Percentiles rank a stretch among this genome's conserved stretches.
Conservation (phyloP, 1,284 basidiomycete genomes). For the Fomitopsis schrenkii region DNA sequence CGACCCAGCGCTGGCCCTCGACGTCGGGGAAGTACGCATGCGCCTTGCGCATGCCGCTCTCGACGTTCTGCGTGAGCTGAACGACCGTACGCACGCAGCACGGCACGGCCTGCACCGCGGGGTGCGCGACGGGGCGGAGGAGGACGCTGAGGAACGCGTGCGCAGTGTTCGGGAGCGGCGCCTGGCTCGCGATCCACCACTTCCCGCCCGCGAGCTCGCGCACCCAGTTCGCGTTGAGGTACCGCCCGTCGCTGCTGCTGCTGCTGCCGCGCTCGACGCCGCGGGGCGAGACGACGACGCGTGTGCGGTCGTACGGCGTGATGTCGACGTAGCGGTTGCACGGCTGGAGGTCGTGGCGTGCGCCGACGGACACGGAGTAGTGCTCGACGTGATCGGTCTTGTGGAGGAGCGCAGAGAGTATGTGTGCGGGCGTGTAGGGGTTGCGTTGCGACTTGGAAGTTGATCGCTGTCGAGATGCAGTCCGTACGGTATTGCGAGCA, state of each 20-base stretch:
- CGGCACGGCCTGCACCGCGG: constrained; percentile 16
- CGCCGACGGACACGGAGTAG: constrained; percentile 55
- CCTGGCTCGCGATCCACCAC: constrained; percentile 84
- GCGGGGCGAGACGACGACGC: constrained; percentile 44
- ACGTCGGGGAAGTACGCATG: constrained; percentile 67
- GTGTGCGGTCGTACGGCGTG: constrained; percentile 75
- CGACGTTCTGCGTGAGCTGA: constrained; percentile 70
- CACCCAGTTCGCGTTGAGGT: constrained; percentile 85
- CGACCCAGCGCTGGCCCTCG: constrained; percentile 49
- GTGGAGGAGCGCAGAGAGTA: constrained; percentile 16
- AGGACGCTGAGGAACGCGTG: constrained; percentile 75
- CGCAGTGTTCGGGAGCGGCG: constrained; percentile 63
- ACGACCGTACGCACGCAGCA: constrained; percentile 67
- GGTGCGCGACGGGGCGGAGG: constrained; percentile 42
- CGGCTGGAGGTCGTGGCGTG: constrained; percentile 36
- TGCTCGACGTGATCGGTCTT: constrained; percentile 30
- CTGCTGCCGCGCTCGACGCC: constrained; percentile 16
- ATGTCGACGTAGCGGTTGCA: constrained; percentile 74
- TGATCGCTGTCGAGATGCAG: constrained; percentile 29
- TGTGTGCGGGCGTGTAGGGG: constrained; percentile 11
- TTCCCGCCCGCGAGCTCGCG: constrained; percentile 65
- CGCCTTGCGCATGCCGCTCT: constrained; percentile 66
- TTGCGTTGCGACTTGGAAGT: constrained; percentile 21
- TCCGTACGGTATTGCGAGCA: constrained; percentile 30
- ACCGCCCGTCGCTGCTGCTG: constrained; percentile 35